Base-by-base conservation (phyloP, 495 filamentous ascomycete species). In the Penicillium steckii region DNA sequence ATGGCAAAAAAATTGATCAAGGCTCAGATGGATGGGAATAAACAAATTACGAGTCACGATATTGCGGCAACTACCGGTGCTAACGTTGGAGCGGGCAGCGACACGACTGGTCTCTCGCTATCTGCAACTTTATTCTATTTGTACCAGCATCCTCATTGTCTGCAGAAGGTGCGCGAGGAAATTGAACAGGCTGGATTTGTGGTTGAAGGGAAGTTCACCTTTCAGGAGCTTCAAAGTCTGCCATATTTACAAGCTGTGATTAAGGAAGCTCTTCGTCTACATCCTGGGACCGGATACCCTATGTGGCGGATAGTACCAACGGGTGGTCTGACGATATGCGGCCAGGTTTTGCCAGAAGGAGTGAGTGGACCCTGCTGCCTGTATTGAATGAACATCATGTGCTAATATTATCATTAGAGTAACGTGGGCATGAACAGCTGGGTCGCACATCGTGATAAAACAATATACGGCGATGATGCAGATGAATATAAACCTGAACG, bases 391-490 rank as follows among this genome's bases (percentile, higher is more conserved):
- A n/a, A n/a, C n/a, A n/a, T n/a, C n/a, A n/a, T n/a, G n/a, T n/a
- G n/a, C n/a, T n/a, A n/a, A n/a, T n/a, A n/a, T n/a, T 13, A 33
- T 33, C 8, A 33, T 8, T 13, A 56, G 8, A 84, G 82, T 3
- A 78, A 82, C 27, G 81, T 88, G 0, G 83, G 84, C 13, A 77
- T 59, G 69, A 72, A 41, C 48, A 77, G 85, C 10, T 87, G 82
- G 82, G 80, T 85, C 21, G 66, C 86, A 13, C 85, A 87, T 53
- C 66, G 77, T 4, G 73, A 76, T 8, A 59, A 69, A 15, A 78
- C 75, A 17, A 64, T 87, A 22, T 89, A 79, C 61, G 85, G 85
- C 13, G 62, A 70, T n/a, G 79, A 84, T 52, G 80, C 78, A 1
- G 74, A 83, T 6, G 66, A 54, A 21, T 88, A 19, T 12, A 5